Conservation (phyloP, 106 monocot genomes). For the Acorus calamus region DNA sequence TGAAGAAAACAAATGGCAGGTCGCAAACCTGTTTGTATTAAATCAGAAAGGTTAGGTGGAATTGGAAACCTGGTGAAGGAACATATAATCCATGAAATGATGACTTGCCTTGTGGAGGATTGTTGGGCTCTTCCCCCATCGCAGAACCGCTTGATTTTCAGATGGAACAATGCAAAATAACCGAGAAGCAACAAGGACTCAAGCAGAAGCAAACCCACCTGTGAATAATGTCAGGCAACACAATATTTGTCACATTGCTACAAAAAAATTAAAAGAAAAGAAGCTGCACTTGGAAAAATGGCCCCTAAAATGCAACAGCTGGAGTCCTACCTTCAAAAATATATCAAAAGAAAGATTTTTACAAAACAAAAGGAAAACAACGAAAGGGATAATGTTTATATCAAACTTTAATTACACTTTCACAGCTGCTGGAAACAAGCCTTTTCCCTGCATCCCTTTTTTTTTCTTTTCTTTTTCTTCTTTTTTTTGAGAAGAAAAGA, state of each 20-base stretch:
- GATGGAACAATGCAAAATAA: conserved; percentile 80
- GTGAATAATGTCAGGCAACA: background rate
- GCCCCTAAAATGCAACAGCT: too few species aligned
- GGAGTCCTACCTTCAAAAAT: too few species aligned
- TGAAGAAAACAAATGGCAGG: conserved; percentile 92
- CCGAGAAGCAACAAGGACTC: conserved; percentile 79
- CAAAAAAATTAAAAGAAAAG: background rate
- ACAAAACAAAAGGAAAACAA: too few species aligned
- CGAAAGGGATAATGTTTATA: too few species aligned
- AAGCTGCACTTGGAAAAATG: background rate
- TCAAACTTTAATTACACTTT: too few species aligned
- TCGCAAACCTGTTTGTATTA: conserved; percentile 65
- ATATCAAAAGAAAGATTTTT: too few species aligned
- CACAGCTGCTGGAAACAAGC: too few species aligned
- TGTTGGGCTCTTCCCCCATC: conserved; percentile 96
- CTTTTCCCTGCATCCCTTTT: too few species aligned
- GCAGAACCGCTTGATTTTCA: conserved; percentile 93
- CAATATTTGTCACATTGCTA: background rate
- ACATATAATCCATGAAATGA: background rate
- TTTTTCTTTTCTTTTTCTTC: too few species aligned
- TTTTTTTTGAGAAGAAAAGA: too few species aligned
- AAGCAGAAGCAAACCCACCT: conserved; percentile 79
- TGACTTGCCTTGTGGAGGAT: conserved; percentile 80
- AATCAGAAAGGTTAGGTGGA: conserved; percentile 7
- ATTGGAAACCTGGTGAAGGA: too few species aligned